A percentile compares a stretch with the other conserved stretches of the same genome.
These are phyloP conservation scores for Diaporthe sp. DNA, from an alignment of 2,329 filamentous ascomycete genomes.

Conservation along the genomic window DNA sequence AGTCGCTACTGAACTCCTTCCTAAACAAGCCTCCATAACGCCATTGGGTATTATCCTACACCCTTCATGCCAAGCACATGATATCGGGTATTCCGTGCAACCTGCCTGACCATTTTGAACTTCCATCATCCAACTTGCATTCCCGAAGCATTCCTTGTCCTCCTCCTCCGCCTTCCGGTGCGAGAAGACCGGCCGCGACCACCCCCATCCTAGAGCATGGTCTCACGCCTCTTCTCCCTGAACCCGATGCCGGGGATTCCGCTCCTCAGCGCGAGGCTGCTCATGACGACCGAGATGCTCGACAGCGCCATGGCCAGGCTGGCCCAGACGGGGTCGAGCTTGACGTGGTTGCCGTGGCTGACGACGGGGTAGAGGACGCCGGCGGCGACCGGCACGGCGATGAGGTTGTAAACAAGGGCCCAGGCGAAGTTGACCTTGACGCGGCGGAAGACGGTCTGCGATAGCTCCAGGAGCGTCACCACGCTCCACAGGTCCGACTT, in stretches of 20 bases:
- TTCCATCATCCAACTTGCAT: neutral
- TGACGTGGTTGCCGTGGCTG: slow-evolving; percentile 64
- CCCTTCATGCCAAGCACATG: too few relatives aligned
- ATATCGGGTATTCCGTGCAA: neutral
- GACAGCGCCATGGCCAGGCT: slow-evolving; percentile 92
- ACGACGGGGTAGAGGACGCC: slow-evolving; percentile 76
- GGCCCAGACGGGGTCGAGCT: slow-evolving; percentile 85
- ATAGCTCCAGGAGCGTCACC: slow-evolving; percentile 78
- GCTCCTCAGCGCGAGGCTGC: slow-evolving; percentile 77
- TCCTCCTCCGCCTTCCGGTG: neutral
- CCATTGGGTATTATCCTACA: slow-evolving; percentile 14
- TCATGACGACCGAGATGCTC: slow-evolving; percentile 87
- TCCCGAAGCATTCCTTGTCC: neutral
- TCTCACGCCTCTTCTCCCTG: slow-evolving; percentile 43
- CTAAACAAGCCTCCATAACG: neutral
- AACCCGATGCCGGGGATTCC: slow-evolving; percentile 57
- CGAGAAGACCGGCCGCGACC: neutral
- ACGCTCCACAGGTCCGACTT: slow-evolving; percentile 76
- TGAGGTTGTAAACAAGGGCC: slow-evolving; percentile 84
- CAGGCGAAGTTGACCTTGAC: slow-evolving; percentile 89
- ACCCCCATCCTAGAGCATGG: neutral
- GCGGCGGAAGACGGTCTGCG: slow-evolving; percentile 76
- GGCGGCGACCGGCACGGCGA: slow-evolving; percentile 83
- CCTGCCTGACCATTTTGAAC: neutral
- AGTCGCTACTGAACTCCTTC: neutral